These are phyloP conservation scores for Suillus spraguei DNA, from an alignment of 768 basidiomycete genomes.

Conservation along the genomic window DNA sequence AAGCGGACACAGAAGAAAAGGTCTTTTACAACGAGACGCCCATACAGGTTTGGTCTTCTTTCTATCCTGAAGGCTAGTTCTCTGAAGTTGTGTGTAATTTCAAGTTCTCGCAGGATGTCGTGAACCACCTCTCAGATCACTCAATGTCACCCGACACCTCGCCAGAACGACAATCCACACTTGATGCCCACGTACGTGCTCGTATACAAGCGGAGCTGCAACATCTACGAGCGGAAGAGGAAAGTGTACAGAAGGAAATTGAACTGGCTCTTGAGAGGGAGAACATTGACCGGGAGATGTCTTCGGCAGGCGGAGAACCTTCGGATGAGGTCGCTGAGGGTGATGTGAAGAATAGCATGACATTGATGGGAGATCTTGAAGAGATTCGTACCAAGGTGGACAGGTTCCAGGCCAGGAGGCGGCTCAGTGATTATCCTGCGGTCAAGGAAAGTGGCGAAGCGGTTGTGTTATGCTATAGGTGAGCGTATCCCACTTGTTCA, in stretches of 20 bases:
- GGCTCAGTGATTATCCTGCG: conserved; percentile 54
- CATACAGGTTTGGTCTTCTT: conserved; percentile 46
- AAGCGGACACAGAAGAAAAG: conserved; percentile 53
- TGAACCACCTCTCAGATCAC: conserved; percentile 75
- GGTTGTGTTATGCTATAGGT: conserved; percentile 79
- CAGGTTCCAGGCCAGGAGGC: conserved; percentile 59
- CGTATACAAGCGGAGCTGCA: conserved; percentile 71
- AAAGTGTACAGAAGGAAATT: conserved; percentile 69
- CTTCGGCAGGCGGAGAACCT: conserved; percentile 47
- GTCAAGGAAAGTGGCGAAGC: conserved; percentile 60
- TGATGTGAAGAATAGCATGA: conserved; percentile 57
- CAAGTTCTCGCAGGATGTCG: conserved; percentile 83
- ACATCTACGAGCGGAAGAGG: conserved; percentile 69
- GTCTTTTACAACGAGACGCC: conserved; percentile 57
- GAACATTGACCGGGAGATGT: conserved; percentile 77
- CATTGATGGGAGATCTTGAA: conserved; percentile 74
- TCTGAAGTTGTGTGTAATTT: conserved; percentile 15
- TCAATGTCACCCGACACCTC: conserved; percentile 59
- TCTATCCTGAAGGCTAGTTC: not conserved
- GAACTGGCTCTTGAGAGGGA: conserved; percentile 83
- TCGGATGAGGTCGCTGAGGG: conserved; percentile 41
- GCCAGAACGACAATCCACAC: conserved; percentile 68
- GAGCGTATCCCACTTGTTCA: conserved; percentile 24
- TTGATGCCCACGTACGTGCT: conserved; percentile 74
- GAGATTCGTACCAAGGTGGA: conserved; percentile 75